Percentiles rank a stretch among this genome's conserved stretches.
These are phyloP conservation scores for Papiliotrema laurentii DNA, from an alignment of 1,284 basidiomycete genomes.

Conservation along the genomic window DNA sequence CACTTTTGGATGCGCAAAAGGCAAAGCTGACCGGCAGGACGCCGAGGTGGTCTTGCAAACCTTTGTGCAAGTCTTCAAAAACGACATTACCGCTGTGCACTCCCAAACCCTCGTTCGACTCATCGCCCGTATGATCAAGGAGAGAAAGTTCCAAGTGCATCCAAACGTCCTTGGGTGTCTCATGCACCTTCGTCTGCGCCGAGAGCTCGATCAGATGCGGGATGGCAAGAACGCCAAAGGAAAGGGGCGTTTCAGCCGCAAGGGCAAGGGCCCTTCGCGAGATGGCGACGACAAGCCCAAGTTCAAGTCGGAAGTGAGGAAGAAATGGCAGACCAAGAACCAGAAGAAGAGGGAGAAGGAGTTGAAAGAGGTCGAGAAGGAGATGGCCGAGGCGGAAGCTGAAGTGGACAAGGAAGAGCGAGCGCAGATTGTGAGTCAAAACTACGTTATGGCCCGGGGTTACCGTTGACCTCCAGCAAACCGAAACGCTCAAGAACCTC, in stretches of 20 bases:
- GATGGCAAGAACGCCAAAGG: slow-evolving; percentile 54
- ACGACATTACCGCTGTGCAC: slow-evolving; percentile 70
- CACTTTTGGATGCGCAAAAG: background rate
- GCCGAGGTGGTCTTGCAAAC: slow-evolving; percentile 78
- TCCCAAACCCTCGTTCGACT: slow-evolving; percentile 87
- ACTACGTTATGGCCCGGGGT: background rate
- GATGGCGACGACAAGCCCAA: slow-evolving; percentile 53
- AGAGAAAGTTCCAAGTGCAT: slow-evolving; percentile 82
- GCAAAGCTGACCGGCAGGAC: slow-evolving; percentile 49
- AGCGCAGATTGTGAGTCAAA: slow-evolving; percentile 63
- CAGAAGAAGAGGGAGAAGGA: slow-evolving; percentile 73
- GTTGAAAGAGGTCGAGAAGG: slow-evolving; percentile 75
- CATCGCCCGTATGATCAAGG: slow-evolving; percentile 94
- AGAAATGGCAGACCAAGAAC: slow-evolving; percentile 78
- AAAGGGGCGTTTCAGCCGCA: slow-evolving; percentile 51
- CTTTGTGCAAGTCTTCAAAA: slow-evolving; percentile 72
- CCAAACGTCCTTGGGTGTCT: slow-evolving; percentile 83
- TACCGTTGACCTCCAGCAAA: slow-evolving; percentile 60
- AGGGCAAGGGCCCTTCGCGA: slow-evolving; percentile 13
- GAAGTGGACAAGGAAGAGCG: slow-evolving; percentile 91
- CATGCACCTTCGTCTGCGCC: slow-evolving; percentile 78
- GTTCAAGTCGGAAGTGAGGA: slow-evolving; percentile 61
- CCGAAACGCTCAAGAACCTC: slow-evolving; percentile 94
- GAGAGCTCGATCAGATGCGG: slow-evolving; percentile 62
- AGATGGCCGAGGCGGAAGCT: slow-evolving; percentile 89